phyloP scores from a whole-genome alignment of 2,329 filamentous ascomycete species.

The Leptodontidium sp. region DNA sequence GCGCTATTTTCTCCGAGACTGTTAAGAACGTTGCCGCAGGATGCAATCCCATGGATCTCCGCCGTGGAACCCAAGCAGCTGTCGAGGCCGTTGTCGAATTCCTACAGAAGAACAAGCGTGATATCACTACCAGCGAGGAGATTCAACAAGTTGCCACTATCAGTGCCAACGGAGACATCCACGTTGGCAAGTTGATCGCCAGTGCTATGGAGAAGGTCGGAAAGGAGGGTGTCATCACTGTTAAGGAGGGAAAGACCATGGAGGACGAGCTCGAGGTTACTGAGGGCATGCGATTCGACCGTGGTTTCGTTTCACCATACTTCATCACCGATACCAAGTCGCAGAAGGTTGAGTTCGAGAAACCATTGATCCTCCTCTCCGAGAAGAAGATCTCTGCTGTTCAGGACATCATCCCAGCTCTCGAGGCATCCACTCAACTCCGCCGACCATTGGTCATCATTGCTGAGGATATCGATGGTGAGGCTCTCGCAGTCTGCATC shows the following conservation, averaged over 20 bases:
- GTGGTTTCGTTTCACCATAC: slow-evolving; percentile 97
- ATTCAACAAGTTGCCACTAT: slow-evolving; percentile 98
- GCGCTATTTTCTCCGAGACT: slow-evolving; percentile 99
- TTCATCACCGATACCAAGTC: slow-evolving; percentile 99
- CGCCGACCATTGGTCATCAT: slow-evolving; percentile 98
- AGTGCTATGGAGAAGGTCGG: slow-evolving; percentile 99
- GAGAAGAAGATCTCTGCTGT: slow-evolving; percentile 99
- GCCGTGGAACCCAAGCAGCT: slow-evolving; percentile 94
- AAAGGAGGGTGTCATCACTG: slow-evolving; percentile 99
- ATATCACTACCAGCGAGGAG: slow-evolving; percentile 97
- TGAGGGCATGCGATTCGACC: slow-evolving; percentile 99
- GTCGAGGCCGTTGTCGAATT: slow-evolving; percentile 95
- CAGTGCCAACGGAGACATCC: slow-evolving; percentile 93
- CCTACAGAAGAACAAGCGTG: slow-evolving; percentile 94
- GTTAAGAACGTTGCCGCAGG: slow-evolving; percentile 99
- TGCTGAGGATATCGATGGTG: slow-evolving; percentile 98
- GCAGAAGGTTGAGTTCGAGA: slow-evolving; percentile 99
- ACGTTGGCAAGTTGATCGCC: slow-evolving; percentile 95
- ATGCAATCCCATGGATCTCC: slow-evolving; percentile 99
- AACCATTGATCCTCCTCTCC: slow-evolving; percentile 96
- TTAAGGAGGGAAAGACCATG: slow-evolving; percentile 99
- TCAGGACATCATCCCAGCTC: slow-evolving; percentile 97
- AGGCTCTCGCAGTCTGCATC: slow-evolving; percentile 98
- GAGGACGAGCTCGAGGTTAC: slow-evolving; percentile 98
- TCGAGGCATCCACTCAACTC: slow-evolving; percentile 95